These are phyloP conservation scores for Arthrinium phaeospermum DNA, from an alignment of 2,329 filamentous ascomycete genomes.

Conservation along the genomic window DNA sequence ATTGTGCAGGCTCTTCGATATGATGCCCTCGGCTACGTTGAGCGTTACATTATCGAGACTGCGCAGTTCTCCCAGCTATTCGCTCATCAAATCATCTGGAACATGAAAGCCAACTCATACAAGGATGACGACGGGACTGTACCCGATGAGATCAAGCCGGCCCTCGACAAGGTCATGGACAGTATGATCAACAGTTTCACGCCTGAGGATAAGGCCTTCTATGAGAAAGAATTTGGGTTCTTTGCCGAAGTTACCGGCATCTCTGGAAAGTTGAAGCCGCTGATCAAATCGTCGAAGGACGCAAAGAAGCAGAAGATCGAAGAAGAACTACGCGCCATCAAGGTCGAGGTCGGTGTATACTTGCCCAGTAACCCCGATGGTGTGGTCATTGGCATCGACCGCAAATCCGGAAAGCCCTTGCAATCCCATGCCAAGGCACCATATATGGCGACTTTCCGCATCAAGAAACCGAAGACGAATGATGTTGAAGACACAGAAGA, in stretches of 20 bases:
- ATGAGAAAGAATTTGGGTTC: constrained; percentile 95
- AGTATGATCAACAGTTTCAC: constrained; percentile 86
- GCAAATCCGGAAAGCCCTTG: constrained; percentile 95
- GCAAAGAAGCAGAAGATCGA: constrained; percentile 99
- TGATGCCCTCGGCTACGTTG: constrained; percentile 90
- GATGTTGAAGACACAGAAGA: constrained; percentile 59
- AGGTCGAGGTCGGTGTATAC: constrained; percentile 96
- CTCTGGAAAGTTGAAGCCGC: constrained; percentile 92
- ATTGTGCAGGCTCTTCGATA: constrained; percentile 96
- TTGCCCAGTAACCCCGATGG: constrained; percentile 96
- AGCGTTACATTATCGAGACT: constrained; percentile 95
- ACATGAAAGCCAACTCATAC: constrained; percentile 99
- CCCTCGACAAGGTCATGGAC: constrained; percentile 86
- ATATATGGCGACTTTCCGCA: constrained; percentile 98
- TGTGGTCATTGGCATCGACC: constrained; percentile 95
- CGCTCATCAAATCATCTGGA: constrained; percentile 99
- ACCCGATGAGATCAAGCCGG: constrained; percentile 91
- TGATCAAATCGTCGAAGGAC: constrained; percentile 88
- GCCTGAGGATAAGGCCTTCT: constrained; percentile 79
- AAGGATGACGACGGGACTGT: constrained; percentile 94
- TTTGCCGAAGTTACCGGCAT: constrained; percentile 96
- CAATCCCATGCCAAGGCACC: constrained; percentile 98
- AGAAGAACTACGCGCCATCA: constrained; percentile 95
- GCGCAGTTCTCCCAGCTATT: constrained; percentile 98
- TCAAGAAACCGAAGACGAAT: constrained; percentile 74